Conservation (phyloP, 306 rosid genomes). For the Vigna hirtella region DNA sequence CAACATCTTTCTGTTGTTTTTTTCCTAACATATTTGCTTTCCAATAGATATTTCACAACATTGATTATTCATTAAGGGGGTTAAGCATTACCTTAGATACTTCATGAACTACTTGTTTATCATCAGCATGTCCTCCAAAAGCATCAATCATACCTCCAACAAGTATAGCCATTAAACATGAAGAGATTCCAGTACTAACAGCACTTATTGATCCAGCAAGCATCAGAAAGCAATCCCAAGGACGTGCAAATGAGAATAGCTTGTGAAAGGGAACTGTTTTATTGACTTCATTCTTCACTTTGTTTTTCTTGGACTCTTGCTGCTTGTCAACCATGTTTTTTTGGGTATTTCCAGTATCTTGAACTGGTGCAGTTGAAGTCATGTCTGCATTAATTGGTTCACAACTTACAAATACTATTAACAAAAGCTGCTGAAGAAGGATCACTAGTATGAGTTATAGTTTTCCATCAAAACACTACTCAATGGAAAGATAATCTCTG, state of each 20-base stretch:
- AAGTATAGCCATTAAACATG: constrained; percentile 62
- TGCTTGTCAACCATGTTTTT: constrained; percentile 7
- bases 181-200: constrained; percentile 57
- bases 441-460: no score
- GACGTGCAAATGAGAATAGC: constrained; percentile 84
- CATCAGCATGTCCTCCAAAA: constrained; percentile 56
- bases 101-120: constrained; percentile 52
- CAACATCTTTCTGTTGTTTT: no score
- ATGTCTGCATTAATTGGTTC: constrained; percentile 32
- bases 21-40: no score
- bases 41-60: background rate
- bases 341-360: constrained; percentile 29
- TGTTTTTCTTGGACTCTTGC: constrained; percentile 11
- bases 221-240: constrained; percentile 66
- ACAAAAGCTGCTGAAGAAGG: background rate
- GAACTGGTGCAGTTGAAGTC: constrained; percentile 33
- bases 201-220: constrained; percentile 67
- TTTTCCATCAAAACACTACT: no score
- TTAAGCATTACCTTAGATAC: constrained; percentile 59
- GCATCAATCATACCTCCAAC: constrained; percentile 65
- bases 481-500: no score
- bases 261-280: constrained; percentile 67
- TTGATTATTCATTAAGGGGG: constrained; percentile 35
- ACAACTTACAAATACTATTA: constrained; percentile 21
- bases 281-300: constrained; percentile 42